phyloP scores from a whole-genome alignment of 2,329 filamentous ascomycete genomes.

The Venturia aucupariae region DNA sequence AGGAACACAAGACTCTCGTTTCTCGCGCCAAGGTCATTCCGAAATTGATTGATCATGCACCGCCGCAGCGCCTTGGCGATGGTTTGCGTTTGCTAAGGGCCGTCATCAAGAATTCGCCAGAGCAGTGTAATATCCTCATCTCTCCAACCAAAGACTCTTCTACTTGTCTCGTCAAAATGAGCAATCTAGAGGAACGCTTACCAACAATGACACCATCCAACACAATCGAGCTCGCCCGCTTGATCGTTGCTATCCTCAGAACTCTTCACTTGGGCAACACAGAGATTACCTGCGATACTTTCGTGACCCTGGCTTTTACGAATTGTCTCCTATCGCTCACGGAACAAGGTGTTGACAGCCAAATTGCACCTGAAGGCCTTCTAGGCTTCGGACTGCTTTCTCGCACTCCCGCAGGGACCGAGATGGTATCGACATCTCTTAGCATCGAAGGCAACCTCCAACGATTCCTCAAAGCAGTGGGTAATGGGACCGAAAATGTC shows the following conservation, averaged over 20 bases:
- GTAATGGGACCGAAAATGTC: neutral
- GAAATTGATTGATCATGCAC: neutral
- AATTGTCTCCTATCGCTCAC: neutral
- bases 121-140: neutral
- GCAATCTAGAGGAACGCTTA: neutral
- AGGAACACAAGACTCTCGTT: neutral
- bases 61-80: neutral
- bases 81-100: neutral
- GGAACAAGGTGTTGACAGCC: neutral
- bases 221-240: neutral
- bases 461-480: neutral
- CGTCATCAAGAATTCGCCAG: neutral
- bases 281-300: neutral
- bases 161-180: neutral
- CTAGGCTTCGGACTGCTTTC: neutral
- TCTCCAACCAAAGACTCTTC: neutral
- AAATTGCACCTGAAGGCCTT: neutral
- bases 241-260: neutral
- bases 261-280: neutral
- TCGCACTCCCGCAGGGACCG: neutral
- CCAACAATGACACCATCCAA: constrained; percentile 2
- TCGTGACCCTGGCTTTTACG: neutral
- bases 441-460: neutral
- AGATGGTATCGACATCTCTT: neutral
- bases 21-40: neutral